These are phyloP conservation scores for Wickerhamomyces pijperi DNA, from an alignment of 805 yeast genomes.

Conservation along the genomic window DNA sequence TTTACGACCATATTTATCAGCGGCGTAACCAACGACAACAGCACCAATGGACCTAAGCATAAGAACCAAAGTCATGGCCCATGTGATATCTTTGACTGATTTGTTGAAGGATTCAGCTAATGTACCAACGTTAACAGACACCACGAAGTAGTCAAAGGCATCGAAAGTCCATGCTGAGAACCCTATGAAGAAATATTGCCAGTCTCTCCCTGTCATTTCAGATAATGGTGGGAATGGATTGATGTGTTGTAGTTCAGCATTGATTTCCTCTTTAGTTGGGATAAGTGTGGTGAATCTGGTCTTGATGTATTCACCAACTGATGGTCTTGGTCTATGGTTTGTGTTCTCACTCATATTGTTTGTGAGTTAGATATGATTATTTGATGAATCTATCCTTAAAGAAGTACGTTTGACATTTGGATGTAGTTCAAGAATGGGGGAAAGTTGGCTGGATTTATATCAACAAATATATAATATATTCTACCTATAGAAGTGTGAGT, in stretches of 20 bases:
- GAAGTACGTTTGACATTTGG: no score
- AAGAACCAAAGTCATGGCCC: slow-evolving; percentile 50
- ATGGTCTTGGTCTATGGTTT: neutral
- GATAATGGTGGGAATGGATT: slow-evolving; percentile 56
- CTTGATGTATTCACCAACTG: slow-evolving; percentile 5
- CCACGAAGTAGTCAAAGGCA: slow-evolving; percentile 53
- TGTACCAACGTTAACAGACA: slow-evolving; percentile 36
- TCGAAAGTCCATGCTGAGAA: slow-evolving; percentile 56
- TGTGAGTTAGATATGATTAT: no score
- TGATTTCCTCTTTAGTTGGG: slow-evolving; percentile 31
- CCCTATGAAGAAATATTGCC: slow-evolving; percentile 45
- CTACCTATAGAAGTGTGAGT: no score
- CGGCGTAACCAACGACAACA: slow-evolving; percentile 43
- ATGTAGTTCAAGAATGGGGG: no score
- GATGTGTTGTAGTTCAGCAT: slow-evolving; percentile 26
- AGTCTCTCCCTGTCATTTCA: slow-evolving; percentile 34
- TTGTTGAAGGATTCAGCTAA: slow-evolving; percentile 35
- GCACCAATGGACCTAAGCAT: slow-evolving; percentile 65
- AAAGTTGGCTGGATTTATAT: no score
- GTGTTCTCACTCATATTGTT: no score
- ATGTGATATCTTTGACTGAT: slow-evolving; percentile 40
- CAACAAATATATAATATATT: no score
- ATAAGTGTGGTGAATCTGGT: slow-evolving; percentile 41
- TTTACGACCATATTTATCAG: slow-evolving; percentile 53
- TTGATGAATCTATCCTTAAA: no score